phyloP scores from a whole-genome alignment of 345 rosid species.

The Lenwebbia sp. region DNA sequence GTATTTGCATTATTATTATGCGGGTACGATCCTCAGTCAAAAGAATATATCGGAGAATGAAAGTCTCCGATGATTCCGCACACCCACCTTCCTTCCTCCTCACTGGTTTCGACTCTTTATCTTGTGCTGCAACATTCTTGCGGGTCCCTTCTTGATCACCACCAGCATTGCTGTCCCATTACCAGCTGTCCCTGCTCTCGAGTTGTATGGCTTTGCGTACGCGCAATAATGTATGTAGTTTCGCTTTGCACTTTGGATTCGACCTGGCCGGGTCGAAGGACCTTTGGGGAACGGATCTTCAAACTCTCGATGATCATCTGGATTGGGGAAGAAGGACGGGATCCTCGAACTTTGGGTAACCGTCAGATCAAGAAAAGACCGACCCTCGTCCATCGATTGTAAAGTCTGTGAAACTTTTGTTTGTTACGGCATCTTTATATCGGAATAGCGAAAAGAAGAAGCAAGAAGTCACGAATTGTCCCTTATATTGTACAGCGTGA shows the following conservation, averaged over 20 bases:
- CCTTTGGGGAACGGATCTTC: neutral
- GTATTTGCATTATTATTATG: neutral
- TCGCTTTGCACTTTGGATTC: neutral
- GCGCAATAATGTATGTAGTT: neutral
- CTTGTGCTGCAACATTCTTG: neutral
- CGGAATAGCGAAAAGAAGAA: neutral
- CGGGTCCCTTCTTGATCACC: neutral
- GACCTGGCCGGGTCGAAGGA: neutral
- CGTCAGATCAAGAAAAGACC: neutral
- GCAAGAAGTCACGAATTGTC: neutral
- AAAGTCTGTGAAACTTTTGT: neutral
- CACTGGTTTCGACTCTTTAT: neutral
- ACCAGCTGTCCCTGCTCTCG: neutral
- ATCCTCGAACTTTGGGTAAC: neutral
- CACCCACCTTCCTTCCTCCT: neutral
- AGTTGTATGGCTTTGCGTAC: too few relatives aligned
- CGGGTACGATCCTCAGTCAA: neutral
- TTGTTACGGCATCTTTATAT: neutral
- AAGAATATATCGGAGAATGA: conserved; percentile 48
- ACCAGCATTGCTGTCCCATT: neutral
- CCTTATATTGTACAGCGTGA: neutral
- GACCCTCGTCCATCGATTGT: neutral
- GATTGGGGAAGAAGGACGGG: neutral
- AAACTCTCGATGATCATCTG: neutral
- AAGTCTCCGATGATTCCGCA: conserved; percentile 66